Evolutionary conservation across 148 eudicot species (phyloP).

Genomic region (Simmondsia chinensis): DNA sequence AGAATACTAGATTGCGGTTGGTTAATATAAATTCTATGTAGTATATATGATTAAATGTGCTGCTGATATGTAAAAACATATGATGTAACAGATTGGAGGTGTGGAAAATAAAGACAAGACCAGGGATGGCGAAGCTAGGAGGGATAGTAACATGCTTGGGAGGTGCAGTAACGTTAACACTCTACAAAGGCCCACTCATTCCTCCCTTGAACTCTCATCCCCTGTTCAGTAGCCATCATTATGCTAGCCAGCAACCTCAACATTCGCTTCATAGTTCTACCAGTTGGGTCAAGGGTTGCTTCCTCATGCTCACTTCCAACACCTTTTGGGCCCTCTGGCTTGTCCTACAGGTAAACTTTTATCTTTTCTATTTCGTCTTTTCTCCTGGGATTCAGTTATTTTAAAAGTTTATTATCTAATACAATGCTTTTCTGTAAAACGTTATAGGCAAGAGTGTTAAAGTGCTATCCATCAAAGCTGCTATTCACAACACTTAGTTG

Average conservation of each 20-base stretch:
- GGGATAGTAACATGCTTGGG: constrained; percentile 49
- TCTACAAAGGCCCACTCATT: constrained; percentile 58
- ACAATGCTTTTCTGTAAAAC: neutral
- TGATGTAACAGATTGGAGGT: constrained; percentile 43
- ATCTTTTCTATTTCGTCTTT: neutral
- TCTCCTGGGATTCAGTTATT: no score
- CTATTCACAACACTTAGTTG: constrained; percentile 30
- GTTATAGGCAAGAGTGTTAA: constrained; percentile 26
- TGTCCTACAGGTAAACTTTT: constrained; percentile 10
- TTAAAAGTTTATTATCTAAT: neutral
- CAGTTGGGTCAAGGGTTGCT: constrained; percentile 35
- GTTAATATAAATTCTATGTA: no score
- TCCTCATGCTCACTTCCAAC: constrained; percentile 10
- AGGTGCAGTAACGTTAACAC: constrained; percentile 57
- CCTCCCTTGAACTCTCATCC: constrained; percentile 31
- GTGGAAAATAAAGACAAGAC: constrained; percentile 49
- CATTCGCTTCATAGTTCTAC: constrained; percentile 10
- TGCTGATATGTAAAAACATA: no score
- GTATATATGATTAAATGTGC: no score
- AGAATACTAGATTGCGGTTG: no score
- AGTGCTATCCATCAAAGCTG: constrained; percentile 26
- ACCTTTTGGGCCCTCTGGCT: constrained; percentile 11
- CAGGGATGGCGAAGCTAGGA: constrained; percentile 55
- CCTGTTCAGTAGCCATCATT: constrained; percentile 17
- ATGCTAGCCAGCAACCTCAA: constrained; percentile 1